Evolutionary conservation across 2,329 filamentous ascomycete species (phyloP), one percentile per base, ranked within the genome.

Genomic region (Amauroascus niger): DNA sequence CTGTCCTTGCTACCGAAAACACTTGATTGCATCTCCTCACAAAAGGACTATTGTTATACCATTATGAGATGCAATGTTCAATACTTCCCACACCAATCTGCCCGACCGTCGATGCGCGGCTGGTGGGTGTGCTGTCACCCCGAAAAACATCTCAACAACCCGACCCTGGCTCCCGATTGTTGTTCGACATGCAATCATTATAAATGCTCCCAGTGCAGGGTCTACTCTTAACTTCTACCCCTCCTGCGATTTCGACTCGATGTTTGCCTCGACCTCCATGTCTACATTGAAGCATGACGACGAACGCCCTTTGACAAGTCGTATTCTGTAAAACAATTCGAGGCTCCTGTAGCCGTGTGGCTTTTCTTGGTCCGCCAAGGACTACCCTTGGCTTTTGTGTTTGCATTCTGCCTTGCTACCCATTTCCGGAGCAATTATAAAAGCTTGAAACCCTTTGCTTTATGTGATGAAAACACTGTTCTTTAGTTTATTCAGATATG

Each of bases 101-200:
- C 48, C 3, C 39, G 30, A 37, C 49, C 39, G 2, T 45, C 39
- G 2, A 52, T 52, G 49, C 49, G 40, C 16, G 54, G 55, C 2
- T 61, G 51, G 53, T 61, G 59, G 59, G 28, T 30, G 16, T 59
- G 58, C 20, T 53, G 57, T 41, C 45, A 54, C 11, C 52, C 18
- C 9, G 47, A 55, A 16, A 4, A 26, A 3, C 54, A 59, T 47
- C 35, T 57, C 47, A 59, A 60, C 55, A 62, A 59, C 35, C 58
- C 57, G 1, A 49, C 16, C 2, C 39, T 60, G 22, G 24, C 33
- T 37, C 35, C 53, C 6, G 54, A 52, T 9, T 47, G n/a, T 40
- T 60, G 59, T 33, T 39, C 46, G 14, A 16, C 43, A 22, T 61
- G 60, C 49, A 13, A 28, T 24, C 60, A 61, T 49, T 24, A 28